Percentiles rank a stretch among this genome's conserved stretches.
phyloP scores from a whole-genome alignment of 2,329 filamentous ascomycete genomes.

The Amauroascus verrucosus region DNA sequence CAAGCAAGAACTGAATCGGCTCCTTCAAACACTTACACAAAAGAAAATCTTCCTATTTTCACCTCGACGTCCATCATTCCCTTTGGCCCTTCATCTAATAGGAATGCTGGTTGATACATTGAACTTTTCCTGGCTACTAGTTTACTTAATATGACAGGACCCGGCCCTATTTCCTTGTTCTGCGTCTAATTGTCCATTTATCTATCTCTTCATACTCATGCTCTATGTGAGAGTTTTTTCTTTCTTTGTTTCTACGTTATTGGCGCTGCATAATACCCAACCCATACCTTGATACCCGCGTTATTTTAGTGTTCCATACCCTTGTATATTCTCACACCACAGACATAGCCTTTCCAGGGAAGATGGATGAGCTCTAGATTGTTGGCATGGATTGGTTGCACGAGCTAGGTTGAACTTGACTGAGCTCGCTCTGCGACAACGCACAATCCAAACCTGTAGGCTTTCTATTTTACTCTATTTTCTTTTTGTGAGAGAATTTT shows the following conservation, averaged over 20 bases:
- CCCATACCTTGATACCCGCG: not conserved
- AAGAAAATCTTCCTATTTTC: slow-evolving; percentile 41
- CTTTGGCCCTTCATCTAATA: slow-evolving; percentile 25
- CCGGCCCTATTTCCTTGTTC: not conserved
- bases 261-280: slow-evolving; percentile 6
- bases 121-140: not conserved
- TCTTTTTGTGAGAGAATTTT: too few relatives aligned
- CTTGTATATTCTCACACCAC: not conserved
- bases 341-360: too few relatives aligned
- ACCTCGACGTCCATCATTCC: slow-evolving; percentile 38
- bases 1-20: slow-evolving; percentile 25
- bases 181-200: not conserved
- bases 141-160: not conserved
- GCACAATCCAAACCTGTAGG: too few relatives aligned
- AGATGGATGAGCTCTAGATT: too few relatives aligned
- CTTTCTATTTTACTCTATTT: too few relatives aligned
- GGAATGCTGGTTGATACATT: not conserved
- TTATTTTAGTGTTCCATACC: not conserved
- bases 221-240: not conserved
- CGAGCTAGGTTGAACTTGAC: too few relatives aligned
- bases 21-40: slow-evolving; percentile 26
- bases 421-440: too few relatives aligned
- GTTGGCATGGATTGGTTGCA: too few relatives aligned
- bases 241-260: not conserved
- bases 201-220: not conserved